Evolutionary conservation across 192 early-diverging fungal species (phyloP), one percentile per base, ranked within the genome.

Genomic region (Geosiphon pyriformis): DNA sequence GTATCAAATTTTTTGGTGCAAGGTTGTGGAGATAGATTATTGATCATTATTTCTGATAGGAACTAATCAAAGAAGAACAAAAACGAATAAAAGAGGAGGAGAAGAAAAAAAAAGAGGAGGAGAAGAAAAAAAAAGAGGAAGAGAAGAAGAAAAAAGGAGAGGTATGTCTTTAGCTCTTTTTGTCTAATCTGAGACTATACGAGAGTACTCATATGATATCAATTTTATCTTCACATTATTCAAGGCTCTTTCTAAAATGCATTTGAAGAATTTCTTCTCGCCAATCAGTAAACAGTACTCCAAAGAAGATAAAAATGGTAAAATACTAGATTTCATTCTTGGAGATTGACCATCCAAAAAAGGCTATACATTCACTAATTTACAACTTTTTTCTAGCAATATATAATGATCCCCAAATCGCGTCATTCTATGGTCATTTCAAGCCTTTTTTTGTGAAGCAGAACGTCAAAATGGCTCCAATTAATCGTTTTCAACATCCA

Each of bases 381-480:
- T 46, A 70, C 74, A 18, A 67, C 68, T 1, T 78, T 82, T 34
- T 74, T 73, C 26, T 71, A 77, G 27, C 25, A 53, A 30, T 22
- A 3, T 61, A 72, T 30, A 66, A 56, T 60, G 69, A 74, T 46
- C 11, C 56, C 0, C 22, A 61, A 22, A 20, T 55, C 4, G n/a
- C 62, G 10, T 32, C 72, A 15, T 78, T 80, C 15, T 57, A 57
- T 31, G 67, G 75, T 4, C 70, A 74, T 3, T 90, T 90, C 57
- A 82, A 72, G 2, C 80, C 82, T 26, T 90, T 87, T 63, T 79
- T 82, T 66, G 68, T 79, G n/a, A 87, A 84, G 54, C 74, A 80
- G 8, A 57, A 72, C 26, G 74, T 80, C 1, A 64, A 58, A 3
- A 51, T 87, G 47, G 82, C 81, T 11, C 61, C 67, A 1, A 50